A percentile compares a stretch with the other conserved stretches of the same genome.
Conservation (phyloP, 1,284 basidiomycete species). For the Kalmanozyma brasiliensis region DNA sequence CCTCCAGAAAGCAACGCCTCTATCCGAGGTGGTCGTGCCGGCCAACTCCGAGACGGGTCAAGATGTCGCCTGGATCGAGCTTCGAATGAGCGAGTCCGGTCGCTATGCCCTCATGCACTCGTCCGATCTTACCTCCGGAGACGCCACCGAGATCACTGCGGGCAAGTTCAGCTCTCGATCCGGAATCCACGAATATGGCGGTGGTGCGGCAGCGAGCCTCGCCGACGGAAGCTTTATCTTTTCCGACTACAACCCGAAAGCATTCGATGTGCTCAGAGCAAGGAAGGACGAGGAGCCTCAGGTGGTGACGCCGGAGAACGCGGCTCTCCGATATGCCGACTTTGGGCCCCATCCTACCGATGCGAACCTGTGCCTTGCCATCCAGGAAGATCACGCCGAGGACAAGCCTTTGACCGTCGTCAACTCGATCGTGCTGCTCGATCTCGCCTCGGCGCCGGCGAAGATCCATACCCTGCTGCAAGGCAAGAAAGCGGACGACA, state of each 20-base stretch:
- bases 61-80: conserved; percentile 75
- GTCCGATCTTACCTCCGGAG: conserved; percentile 50
- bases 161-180: conserved; percentile 52
- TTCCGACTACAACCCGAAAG: conserved; percentile 45
- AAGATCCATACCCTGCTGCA: conserved; percentile 32
- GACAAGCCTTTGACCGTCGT: conserved; percentile 73
- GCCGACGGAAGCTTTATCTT: conserved; percentile 50
- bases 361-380: conserved; percentile 70
- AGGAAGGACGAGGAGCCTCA: conserved; percentile 68
- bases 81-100: conserved; percentile 74
- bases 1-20: conserved; percentile 69
- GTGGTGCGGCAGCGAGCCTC: conserved; percentile 49
- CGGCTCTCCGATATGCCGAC: conserved; percentile 73
- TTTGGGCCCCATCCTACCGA: conserved; percentile 68
- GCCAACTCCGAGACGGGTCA: conserved; percentile 45
- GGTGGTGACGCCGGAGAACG: conserved; percentile 75
- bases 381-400: conserved; percentile 78
- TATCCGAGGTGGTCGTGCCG: conserved; percentile 42
- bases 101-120: conserved; percentile 73
- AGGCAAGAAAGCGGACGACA: conserved; percentile 68
- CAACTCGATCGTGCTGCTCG: conserved; percentile 74
- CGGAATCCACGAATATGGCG: conserved; percentile 62
- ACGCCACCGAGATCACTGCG: conserved; percentile 30
- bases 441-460: conserved; percentile 62
- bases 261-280: conserved; percentile 31